Evolutionary conservation across 2,329 filamentous ascomycete species (phyloP).

Genomic region (Drechslerella stenobrocha): DNA sequence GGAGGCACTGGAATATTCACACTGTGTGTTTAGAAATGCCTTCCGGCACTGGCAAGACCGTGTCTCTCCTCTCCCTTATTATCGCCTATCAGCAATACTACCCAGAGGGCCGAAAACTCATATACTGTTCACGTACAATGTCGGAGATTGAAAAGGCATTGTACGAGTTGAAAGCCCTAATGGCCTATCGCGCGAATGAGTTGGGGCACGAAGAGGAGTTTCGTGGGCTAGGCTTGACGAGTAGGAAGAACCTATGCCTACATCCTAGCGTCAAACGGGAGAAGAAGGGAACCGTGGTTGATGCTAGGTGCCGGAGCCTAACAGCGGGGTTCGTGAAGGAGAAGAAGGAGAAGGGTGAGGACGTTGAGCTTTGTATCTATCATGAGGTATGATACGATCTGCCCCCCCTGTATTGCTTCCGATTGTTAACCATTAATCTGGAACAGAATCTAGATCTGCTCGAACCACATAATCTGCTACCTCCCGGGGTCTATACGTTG

Average conservation of each 20-base stretch:
- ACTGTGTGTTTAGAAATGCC: conserved; percentile 72
- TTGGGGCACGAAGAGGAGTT: conserved; percentile 93
- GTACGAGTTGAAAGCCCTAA: conserved; percentile 83
- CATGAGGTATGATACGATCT: conserved; percentile 69
- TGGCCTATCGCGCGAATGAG: conserved; percentile 90
- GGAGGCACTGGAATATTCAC: background rate
- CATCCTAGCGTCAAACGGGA: conserved; percentile 95
- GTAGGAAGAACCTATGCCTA: conserved; percentile 93
- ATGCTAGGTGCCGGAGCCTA: conserved; percentile 91
- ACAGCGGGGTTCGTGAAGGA: conserved; percentile 97
- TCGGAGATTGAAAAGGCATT: conserved; percentile 98
- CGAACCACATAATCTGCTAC: conserved; percentile 91
- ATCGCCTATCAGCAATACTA: conserved; percentile 95
- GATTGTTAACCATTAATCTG: conserved; percentile 13
- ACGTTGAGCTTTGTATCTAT: conserved; percentile 91
- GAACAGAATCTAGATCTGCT: conserved; percentile 83
- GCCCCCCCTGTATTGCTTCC: conserved; percentile 47
- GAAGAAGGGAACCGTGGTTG: conserved; percentile 90
- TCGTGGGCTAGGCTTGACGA: conserved; percentile 85
- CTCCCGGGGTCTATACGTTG: conserved; percentile 92
- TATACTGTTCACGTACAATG: conserved; percentile 99
- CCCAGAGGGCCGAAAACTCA: conserved; percentile 90
- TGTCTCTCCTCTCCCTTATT: conserved; percentile 91
- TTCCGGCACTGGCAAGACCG: conserved; percentile 96
- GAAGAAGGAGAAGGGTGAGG: conserved; percentile 92